Evolutionary conservation across 805 yeast species (phyloP).

Genomic region (Sugiyamaella boreocaroliniensis): DNA sequence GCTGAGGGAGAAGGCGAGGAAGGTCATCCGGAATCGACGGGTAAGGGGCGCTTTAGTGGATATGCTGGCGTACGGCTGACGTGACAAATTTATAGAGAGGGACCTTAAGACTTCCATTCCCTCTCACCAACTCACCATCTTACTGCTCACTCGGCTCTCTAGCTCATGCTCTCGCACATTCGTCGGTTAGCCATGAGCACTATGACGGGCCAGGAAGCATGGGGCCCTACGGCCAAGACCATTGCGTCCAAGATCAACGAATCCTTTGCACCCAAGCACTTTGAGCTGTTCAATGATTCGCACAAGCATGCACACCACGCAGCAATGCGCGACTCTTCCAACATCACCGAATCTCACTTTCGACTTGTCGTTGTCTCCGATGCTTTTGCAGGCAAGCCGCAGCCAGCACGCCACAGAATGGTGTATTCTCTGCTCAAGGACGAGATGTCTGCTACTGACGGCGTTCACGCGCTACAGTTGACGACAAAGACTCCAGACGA

Average conservation of each 20-base stretch:
- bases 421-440: constrained; percentile 63
- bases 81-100: no score
- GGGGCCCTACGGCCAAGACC: constrained; percentile 22
- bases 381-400: constrained; percentile 53
- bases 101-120: no score
- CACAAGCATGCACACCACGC: constrained; percentile 83
- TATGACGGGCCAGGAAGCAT: background rate
- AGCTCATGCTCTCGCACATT: background rate
- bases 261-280: constrained; percentile 39
- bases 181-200: background rate
- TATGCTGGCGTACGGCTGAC: background rate
- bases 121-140: background rate
- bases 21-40: constrained; percentile 1
- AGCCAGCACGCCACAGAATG: constrained; percentile 73
- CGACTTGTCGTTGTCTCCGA: constrained; percentile 65
- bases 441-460: constrained; percentile 55
- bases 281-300: constrained; percentile 69
- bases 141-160: background rate
- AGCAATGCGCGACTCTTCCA: constrained; percentile 67
- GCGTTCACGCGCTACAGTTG: constrained; percentile 85
- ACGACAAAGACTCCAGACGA: constrained; percentile 71
- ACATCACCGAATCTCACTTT: constrained; percentile 76
- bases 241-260: constrained; percentile 41
- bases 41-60: background rate
- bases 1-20: background rate